phyloP scores from a whole-genome alignment of 805 yeast species.

The Middelhovenomyces tepae region DNA sequence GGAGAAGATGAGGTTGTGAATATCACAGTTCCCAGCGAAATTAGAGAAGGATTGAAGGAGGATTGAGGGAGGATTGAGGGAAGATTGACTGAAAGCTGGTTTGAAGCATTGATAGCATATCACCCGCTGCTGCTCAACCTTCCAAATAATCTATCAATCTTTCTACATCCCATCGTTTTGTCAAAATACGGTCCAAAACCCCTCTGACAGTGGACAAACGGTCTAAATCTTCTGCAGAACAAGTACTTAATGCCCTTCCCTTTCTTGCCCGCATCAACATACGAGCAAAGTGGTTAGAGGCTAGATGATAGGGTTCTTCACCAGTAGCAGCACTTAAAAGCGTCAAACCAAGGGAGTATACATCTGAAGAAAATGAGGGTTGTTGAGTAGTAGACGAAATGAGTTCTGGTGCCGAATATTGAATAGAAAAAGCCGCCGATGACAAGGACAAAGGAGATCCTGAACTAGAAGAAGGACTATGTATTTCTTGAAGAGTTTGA shows the following conservation, averaged over 20 bases:
- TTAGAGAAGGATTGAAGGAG: too few species aligned
- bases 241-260: constrained; percentile 22
- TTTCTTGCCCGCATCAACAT: constrained; percentile 24
- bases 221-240: constrained; percentile 7
- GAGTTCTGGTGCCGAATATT: constrained; percentile 42
- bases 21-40: too few species aligned
- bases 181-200: too few species aligned
- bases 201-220: constrained; percentile 6
- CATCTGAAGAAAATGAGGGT: constrained; percentile 34
- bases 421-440: constrained; percentile 30
- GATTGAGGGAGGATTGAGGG: too few species aligned
- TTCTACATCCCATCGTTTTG: too few species aligned
- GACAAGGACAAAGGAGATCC: constrained; percentile 16
- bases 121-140: too few species aligned
- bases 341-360: constrained; percentile 40
- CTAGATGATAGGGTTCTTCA: constrained; percentile 33
- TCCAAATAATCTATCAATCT: too few species aligned
- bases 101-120: too few species aligned
- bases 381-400: constrained; percentile 19
- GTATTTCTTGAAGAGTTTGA: constrained; percentile 15
- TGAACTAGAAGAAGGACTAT: constrained; percentile 11
- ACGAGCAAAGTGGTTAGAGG: constrained; percentile 25
- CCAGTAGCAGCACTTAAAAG: constrained; percentile 40
- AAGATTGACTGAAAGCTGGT: too few species aligned
- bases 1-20: too few species aligned